Evolutionary conservation across 169 alveolate genomes (phyloP), one percentile per base, ranked within the genome.

Genomic region (Plasmodium falciparum): DNA sequence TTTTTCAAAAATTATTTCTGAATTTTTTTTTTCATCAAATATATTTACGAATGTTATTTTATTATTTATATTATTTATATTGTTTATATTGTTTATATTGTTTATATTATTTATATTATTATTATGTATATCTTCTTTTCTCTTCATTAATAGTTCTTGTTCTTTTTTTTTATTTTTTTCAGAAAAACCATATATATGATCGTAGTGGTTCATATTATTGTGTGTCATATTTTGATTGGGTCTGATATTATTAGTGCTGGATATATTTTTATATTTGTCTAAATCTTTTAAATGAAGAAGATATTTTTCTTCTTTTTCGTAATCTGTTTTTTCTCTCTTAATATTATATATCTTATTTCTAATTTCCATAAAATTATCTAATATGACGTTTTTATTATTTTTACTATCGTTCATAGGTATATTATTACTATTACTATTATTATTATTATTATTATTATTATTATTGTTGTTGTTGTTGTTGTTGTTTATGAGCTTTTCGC

Each of bases 261-360:
- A 78, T 54, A 78, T 12, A 54, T 78, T 78, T 66, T 66, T 78
- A 9, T 65, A 50, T 43, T 78, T 78, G 0, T 78, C 89, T 24
- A 49, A 59, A 49, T 45, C 67, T 47, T 54, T 65, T 66, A 52
- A 20, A 66, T 78, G 63, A 22, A 22, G 17, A 50, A 29, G 15
- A 33, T 78, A 78, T 4, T 73, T 73, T 20, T 78, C 76, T n/a
- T 65, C 89, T 43, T 78, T 63, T 43, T 78, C 89, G 54, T 58
- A 66, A 0, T 49, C 78, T n/a, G 17, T 52, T 45, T 61, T 78
- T 70, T 78, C 89, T 7, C 63, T 78, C 67, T 78, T 78, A n/a
- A 78, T 65, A 71, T 78, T 78, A 39, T 78, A 52, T 39, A 78
- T 24, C 66, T 52, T 65, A 6, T 78, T 76, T 29, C 67, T 78